Evolutionary conservation across 768 basidiomycete genomes (phyloP).

Genomic region (Trametes cubensis): DNA sequence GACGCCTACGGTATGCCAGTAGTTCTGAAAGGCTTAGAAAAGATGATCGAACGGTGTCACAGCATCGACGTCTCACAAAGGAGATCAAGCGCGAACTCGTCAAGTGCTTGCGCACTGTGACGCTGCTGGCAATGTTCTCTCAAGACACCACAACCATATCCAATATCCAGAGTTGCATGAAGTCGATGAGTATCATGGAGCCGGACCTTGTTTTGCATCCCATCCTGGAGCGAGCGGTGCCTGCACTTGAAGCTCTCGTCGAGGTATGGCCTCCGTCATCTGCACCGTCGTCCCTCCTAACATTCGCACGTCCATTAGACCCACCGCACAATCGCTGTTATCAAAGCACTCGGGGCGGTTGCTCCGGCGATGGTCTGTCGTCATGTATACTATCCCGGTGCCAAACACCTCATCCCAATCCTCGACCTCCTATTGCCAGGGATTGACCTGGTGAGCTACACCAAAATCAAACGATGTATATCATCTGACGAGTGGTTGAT

Average conservation of each 20-base stretch:
- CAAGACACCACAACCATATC: constrained; percentile 73
- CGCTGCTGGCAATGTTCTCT: constrained; percentile 88
- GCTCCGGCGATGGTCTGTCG: constrained; percentile 81
- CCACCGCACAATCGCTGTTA: constrained; percentile 81
- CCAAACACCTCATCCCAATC: constrained; percentile 78
- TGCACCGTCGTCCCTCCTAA: background rate
- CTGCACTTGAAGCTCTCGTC: constrained; percentile 84
- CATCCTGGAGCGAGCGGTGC: constrained; percentile 80
- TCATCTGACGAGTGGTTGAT: background rate
- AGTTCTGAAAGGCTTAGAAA: constrained; percentile 2
- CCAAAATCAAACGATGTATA: background rate
- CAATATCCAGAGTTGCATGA: constrained; percentile 79
- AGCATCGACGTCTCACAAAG: constrained; percentile 77
- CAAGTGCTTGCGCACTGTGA: constrained; percentile 77
- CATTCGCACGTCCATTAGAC: constrained; percentile 50
- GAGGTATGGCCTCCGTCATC: constrained; percentile 52
- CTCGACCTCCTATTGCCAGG: constrained; percentile 83
- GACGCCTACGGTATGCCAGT: constrained; percentile 59
- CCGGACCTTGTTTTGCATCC: constrained; percentile 84
- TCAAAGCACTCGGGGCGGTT: constrained; percentile 82
- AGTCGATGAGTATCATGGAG: constrained; percentile 82
- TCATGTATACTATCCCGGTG: constrained; percentile 77
- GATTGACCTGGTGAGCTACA: constrained; percentile 70
- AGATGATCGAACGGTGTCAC: background rate
- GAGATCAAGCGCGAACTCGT: constrained; percentile 85